Conservation (phyloP, 2,329 filamentous ascomycete genomes). For the Sarocladium brachiariae region DNA sequence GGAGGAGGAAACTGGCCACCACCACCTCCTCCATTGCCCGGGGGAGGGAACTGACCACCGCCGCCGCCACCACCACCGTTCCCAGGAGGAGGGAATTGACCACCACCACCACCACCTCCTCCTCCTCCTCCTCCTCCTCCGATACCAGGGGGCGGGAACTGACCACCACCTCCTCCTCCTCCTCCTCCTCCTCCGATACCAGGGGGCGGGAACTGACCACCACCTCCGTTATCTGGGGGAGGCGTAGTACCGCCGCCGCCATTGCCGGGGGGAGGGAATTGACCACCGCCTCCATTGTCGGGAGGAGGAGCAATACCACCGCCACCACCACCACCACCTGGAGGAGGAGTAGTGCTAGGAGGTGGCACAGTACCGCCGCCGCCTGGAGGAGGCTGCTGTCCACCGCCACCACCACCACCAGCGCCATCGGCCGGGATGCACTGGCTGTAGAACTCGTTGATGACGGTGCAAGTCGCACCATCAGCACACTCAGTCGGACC, state of each 20-base stretch:
- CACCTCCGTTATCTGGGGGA: slow-evolving; percentile 2
- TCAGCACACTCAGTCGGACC: slow-evolving; percentile 19
- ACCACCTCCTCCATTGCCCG: background rate
- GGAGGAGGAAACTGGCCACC: background rate
- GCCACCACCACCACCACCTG: background rate
- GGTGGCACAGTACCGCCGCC: background rate
- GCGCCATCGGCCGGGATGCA: slow-evolving; percentile 12
- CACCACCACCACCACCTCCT: background rate
- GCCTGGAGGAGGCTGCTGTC: background rate
- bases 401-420: background rate
- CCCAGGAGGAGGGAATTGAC: background rate
- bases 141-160: background rate
- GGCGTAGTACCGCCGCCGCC: background rate
- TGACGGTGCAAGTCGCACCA: slow-evolving; percentile 18
- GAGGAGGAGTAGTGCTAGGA: background rate
- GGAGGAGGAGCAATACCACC: background rate
- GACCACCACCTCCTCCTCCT: background rate
- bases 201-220: background rate
- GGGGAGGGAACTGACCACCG: background rate
- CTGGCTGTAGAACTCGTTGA: slow-evolving; percentile 24
- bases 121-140: too few relatives aligned
- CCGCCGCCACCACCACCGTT: background rate
- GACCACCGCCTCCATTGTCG: background rate
- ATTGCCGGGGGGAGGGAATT: slow-evolving; percentile 1
- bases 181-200: background rate